Evolutionary conservation across 768 basidiomycete species (phyloP), one percentile per base, ranked within the genome.

Genomic region (Hygrophorus russula): DNA sequence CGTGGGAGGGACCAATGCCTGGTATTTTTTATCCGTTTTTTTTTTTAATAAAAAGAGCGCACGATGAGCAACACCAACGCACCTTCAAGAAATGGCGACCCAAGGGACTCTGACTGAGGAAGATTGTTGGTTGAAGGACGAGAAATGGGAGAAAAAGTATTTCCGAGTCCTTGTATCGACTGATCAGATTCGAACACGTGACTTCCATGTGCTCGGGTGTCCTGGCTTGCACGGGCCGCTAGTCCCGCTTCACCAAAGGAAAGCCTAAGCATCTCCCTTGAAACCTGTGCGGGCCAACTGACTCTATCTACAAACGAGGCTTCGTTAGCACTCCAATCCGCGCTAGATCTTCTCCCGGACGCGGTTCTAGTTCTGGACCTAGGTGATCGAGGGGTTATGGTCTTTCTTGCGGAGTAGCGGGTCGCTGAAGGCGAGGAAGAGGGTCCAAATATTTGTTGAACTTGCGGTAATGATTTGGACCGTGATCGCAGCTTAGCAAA

Each of bases 271-370:
- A 80, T 71, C 50, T 76, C 71, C 46, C 67, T 69, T 34, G 77
- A 73, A 14, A 79, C 73, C 43, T 71, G 66, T 3, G 74, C 73
- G 44, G 76, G 73, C 79, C 78, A 80, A 44, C 65, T 67, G 20
- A 60, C 65, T 29, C 64, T 64, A 33, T 59, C 57, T 11, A 54
- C 63, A 8, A 53, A 59, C 41, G 46, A 49, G 29, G 72, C 77
- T 51, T 72, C 70, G 42, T 65, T 55, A 13, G 75, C 65, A 38
- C 65, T 75, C 61, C 73, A 78, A 40, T 79, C 76, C 19, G 78
- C 76, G 50, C 78, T 80, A 24, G 20, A 35, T 27, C 45, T 18
- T 27, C 37, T 44, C 12, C 37, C 31, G 2, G 41, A 36, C 6
- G 18, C 15, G 9, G 36, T 44, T 36, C 36, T 38, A 13, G 15